Base-by-base conservation (phyloP, 2,329 filamentous ascomycete genomes). In the Cadophora malorum region DNA sequence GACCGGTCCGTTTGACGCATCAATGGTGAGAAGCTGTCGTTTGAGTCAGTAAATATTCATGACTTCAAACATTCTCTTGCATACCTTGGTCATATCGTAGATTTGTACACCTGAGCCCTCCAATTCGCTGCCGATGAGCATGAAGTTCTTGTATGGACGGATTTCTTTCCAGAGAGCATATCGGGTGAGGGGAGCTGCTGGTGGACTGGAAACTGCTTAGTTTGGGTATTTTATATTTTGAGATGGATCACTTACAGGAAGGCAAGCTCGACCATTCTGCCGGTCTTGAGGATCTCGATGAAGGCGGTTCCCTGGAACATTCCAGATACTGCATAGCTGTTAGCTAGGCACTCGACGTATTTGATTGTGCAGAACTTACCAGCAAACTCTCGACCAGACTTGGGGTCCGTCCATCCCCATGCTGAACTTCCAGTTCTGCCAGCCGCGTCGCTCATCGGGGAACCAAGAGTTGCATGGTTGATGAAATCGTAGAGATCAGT, bases 61-160 rank as follows among this genome's bases (percentile, higher is more conserved):
- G 6, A 23, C 12, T 28, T 45, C 10, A 3, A 19, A 16, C 41
- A 19, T 16, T 45, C 14, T 14, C 41, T 6, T 5, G 41, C 21
- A 28, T 61, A 66, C 64, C 47, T 66, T 85, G 69, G 78, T 83
- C 82, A 85, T 81, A 70, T 87, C 85, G 70, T 86, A 87, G 72
- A 86, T 82, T 74, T 87, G 85, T 55, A 87, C 81, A 45, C 82
- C 81, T 71, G 86, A 84, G 60, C 76, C 74, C 12, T 74, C 73
- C 21, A 81, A 79, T 63, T 84, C 82, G 14, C 78, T 77, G n/a
- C 80, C 80, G 67, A 81, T 80, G 66, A 79, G 73, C 63, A 76
- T 76, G 56, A 79, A 80, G 65, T 79, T 70, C 64, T 79, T 76
- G 69, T 79, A 75, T 9, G 76, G 74, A 53, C 78, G 76, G 62